Percentiles rank a stretch among this genome's conserved stretches.
Evolutionary conservation across 495 filamentous ascomycete species (phyloP).

Genomic region (Coniosporium apollinis): DNA sequence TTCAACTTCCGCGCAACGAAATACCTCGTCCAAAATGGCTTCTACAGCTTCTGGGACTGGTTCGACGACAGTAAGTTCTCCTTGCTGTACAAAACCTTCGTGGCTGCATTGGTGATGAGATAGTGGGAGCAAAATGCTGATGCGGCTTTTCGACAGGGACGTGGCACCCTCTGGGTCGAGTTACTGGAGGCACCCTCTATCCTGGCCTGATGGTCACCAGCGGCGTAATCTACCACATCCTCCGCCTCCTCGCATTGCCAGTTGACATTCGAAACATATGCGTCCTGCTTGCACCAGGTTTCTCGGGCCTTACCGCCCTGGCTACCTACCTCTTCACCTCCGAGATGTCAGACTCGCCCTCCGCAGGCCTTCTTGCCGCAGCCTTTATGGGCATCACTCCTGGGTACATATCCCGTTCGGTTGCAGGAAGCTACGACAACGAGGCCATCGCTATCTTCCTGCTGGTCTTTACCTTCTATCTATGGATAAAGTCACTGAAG

Average conservation of each 20-base stretch:
- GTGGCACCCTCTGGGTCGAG: conserved; percentile 97
- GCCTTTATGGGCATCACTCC: conserved; percentile 95
- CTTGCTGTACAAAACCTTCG: conserved; percentile 42
- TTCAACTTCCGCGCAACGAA: conserved; percentile 99
- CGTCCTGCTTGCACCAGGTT: conserved; percentile 87
- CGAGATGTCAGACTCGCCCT: conserved; percentile 84
- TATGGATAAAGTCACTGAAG: conserved; percentile 98
- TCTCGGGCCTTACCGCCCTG: conserved; percentile 86
- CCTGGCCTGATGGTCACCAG: conserved; percentile 99
- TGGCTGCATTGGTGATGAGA: conserved; percentile 98
- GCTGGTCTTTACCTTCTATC: conserved; percentile 94
- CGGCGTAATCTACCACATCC: conserved; percentile 86
- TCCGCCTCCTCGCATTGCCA: conserved; percentile 79
- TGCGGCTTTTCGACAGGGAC: conserved; percentile 44
- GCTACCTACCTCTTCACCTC: conserved; percentile 92
- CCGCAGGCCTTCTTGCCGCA: conserved; percentile 86
- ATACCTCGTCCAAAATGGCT: conserved; percentile 89
- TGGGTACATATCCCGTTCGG: conserved; percentile 93
- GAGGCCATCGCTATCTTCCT: conserved; percentile 99
- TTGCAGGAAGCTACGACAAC: conserved; percentile 98
- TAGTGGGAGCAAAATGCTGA: conserved; percentile 95
- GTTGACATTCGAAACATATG: conserved; percentile 99
- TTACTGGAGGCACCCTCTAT: conserved; percentile 96
- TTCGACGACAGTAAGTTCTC: conserved; percentile 78
- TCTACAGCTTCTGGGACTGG: conserved; percentile 99